Conservation (phyloP, 202 grass and related monocot genomes). For the Setaria viridis region DNA sequence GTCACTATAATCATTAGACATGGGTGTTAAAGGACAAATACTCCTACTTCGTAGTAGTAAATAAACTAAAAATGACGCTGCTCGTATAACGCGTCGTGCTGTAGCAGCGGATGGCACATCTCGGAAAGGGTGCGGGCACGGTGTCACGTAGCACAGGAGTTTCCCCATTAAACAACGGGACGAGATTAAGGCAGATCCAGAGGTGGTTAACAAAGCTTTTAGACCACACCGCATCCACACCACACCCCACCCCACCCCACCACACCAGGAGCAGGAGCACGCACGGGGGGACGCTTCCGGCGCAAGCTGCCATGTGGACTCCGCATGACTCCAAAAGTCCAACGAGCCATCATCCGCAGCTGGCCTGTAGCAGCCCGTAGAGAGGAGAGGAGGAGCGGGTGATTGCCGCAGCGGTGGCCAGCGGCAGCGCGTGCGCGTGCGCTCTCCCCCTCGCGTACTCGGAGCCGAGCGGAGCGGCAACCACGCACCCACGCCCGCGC, state of each 20-base stretch:
- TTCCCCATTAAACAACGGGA: conserved; percentile 29
- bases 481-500: conserved; percentile 7
- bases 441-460: conserved; percentile 43
- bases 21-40: neutral
- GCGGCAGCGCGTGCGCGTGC: conserved; percentile 9
- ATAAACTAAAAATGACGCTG: neutral
- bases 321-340: conserved; percentile 37
- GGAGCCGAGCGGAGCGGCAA: conserved; percentile 1
- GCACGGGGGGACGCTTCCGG: neutral
- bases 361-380: neutral
- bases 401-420: conserved; percentile 8
- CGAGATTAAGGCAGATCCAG: conserved; percentile 32
- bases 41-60: neutral
- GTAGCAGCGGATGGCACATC: neutral
- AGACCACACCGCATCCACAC: neutral
- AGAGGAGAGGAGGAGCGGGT: neutral
- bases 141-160: neutral
- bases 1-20: too few species aligned
- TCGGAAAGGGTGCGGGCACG: neutral
- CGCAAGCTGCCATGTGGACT: conserved; percentile 51
- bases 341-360: conserved; percentile 8
- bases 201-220: conserved; percentile 5
- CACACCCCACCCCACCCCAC: too few species aligned
- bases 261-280: too few species aligned
- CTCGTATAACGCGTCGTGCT: neutral